phyloP scores from a whole-genome alignment of 225 moss, liverwort and hornwort genomes.

The Marchantia polymorpha region DNA sequence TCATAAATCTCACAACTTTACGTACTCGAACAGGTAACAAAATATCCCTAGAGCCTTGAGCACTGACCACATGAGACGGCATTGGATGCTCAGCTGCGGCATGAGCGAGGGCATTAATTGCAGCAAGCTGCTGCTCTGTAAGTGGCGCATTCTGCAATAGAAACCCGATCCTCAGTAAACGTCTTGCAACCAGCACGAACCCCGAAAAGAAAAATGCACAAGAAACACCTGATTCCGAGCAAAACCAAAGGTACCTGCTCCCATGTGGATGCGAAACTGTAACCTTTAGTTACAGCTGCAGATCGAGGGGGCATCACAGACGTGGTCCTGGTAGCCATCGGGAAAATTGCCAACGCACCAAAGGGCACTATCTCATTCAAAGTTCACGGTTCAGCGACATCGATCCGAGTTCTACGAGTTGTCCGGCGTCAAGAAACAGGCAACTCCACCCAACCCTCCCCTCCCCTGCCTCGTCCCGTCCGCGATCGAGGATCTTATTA shows the following conservation, averaged over 20 bases:
- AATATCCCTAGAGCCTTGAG: not conserved
- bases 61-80: constrained; percentile 70
- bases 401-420: too few relatives aligned
- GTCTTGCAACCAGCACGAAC: not conserved
- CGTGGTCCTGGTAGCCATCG: constrained; percentile 30
- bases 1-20: too few relatives aligned
- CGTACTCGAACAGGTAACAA: too few relatives aligned
- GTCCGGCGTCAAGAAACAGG: too few relatives aligned
- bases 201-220: not conserved
- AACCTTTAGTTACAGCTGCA: constrained; percentile 83
- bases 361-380: constrained; percentile 1
- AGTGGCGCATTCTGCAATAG: constrained; percentile 71
- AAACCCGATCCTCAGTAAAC: not conserved
- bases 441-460: not conserved
- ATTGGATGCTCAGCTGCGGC: constrained; percentile 78
- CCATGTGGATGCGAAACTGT: constrained; percentile 88
- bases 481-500: not conserved
- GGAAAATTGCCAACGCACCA: not conserved
- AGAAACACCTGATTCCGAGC: not conserved
- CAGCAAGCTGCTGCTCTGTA: constrained; percentile 82
- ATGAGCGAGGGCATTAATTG: constrained; percentile 70
- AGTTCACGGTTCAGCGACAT: not conserved
- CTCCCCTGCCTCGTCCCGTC: not conserved
- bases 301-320: constrained; percentile 45
- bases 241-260: constrained; percentile 47